These are phyloP conservation scores for Fraxinus ornus DNA, from an alignment of 305 asterid genomes.

Conservation along the genomic window DNA sequence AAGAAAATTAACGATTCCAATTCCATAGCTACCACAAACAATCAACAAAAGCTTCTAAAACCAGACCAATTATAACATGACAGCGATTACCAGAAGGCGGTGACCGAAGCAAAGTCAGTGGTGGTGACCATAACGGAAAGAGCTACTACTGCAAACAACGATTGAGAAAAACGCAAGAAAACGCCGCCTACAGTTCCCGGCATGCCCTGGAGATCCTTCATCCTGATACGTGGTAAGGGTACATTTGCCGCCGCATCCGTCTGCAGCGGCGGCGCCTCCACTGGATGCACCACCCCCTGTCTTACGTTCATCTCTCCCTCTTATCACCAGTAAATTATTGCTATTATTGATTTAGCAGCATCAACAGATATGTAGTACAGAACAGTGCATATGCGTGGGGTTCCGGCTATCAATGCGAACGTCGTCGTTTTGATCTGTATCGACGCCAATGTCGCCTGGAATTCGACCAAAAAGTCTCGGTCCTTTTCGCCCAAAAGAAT, in stretches of 20 bases:
- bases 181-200: slow-evolving; percentile 91
- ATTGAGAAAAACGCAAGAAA: slow-evolving; percentile 68
- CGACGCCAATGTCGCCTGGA: not conserved
- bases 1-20: not conserved
- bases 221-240: slow-evolving; percentile 72
- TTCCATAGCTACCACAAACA: not conserved
- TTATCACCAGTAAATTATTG: not conserved
- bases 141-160: slow-evolving; percentile 68
- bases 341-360: not conserved
- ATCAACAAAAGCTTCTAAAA: not conserved
- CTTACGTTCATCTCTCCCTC: slow-evolving; percentile 40
- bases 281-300: slow-evolving; percentile 50
- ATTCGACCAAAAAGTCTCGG: not conserved
- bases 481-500: not conserved
- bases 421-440: not conserved
- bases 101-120: slow-evolving; percentile 85
- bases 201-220: slow-evolving; percentile 94
- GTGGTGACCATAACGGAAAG: slow-evolving; percentile 87
- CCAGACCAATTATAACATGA: not conserved
- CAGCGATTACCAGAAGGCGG: slow-evolving; percentile 78
- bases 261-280: slow-evolving; percentile 50
- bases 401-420: not conserved
- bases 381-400: not conserved
- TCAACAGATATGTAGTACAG: not conserved
- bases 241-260: slow-evolving; percentile 72